Conservation (phyloP, 129 eudicot species). For the Smallanthus sonchifolius region DNA sequence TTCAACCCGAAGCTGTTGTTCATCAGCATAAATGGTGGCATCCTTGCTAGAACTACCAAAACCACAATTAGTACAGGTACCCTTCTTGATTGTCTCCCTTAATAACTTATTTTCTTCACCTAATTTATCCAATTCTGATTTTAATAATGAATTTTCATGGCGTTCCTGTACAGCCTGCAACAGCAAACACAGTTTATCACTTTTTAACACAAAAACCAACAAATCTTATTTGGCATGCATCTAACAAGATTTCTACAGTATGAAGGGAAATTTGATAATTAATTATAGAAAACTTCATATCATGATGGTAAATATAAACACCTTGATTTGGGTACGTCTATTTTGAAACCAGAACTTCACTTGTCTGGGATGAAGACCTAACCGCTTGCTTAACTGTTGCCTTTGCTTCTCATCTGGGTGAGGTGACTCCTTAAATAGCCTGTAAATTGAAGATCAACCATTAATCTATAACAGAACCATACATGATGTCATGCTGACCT, state of each 20-base stretch:
- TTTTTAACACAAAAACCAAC: background rate
- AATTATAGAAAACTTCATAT: background rate
- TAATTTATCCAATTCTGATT: slow-evolving; percentile 78
- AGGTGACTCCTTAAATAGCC: slow-evolving; percentile 95
- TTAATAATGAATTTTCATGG: slow-evolving; percentile 88
- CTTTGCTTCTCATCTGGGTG: slow-evolving; percentile 99
- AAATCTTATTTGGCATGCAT: slow-evolving; percentile 13
- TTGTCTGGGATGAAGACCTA: slow-evolving; percentile 97
- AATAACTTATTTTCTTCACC: slow-evolving; percentile 71
- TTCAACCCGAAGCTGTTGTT: slow-evolving; percentile 69
- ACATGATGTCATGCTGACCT: slow-evolving; percentile 20
- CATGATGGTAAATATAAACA: slow-evolving; percentile 13
- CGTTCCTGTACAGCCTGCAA: slow-evolving; percentile 96
- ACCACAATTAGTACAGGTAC: slow-evolving; percentile 78
- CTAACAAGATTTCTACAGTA: background rate
- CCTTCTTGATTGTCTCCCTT: slow-evolving; percentile 55
- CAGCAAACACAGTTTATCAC: slow-evolving; percentile 18
- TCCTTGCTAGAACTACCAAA: slow-evolving; percentile 54
- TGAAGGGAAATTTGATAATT: background rate
- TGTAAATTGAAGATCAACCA: slow-evolving; percentile 31
- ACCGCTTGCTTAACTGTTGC: slow-evolving; percentile 77
- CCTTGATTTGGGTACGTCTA: slow-evolving; percentile 99
- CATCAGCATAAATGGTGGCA: slow-evolving; percentile 34
- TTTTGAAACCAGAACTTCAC: slow-evolving; percentile 99
- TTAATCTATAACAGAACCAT: slow-evolving; percentile 15